Evolutionary conservation across 305 asterid genomes (phyloP).

Genomic region (Fraxinus xanthoxyloides): DNA sequence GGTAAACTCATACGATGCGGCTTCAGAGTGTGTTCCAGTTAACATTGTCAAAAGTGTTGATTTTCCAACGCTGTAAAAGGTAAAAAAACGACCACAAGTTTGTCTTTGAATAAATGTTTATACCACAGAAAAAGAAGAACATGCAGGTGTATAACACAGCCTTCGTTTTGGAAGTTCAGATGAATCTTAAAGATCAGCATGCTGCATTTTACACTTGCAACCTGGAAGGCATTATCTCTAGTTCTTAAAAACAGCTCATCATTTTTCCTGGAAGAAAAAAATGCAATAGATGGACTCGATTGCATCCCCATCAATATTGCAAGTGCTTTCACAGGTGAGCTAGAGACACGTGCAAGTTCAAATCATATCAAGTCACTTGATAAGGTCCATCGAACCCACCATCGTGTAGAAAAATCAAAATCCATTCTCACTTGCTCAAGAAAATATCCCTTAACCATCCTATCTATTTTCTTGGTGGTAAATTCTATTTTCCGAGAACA

Average conservation of each 20-base stretch:
- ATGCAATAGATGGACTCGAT: neutral
- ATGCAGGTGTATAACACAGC: neutral
- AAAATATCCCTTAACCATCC: neutral
- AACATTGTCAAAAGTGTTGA: slow-evolving; percentile 89
- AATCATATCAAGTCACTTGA: neutral
- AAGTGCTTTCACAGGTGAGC: neutral
- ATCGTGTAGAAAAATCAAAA: neutral
- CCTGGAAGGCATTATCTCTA: neutral
- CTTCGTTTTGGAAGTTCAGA: neutral
- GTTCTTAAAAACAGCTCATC: neutral
- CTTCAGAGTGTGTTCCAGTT: slow-evolving; percentile 99
- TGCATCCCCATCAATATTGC: neutral
- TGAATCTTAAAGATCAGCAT: neutral
- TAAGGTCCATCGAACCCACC: neutral
- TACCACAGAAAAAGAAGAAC: neutral
- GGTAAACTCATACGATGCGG: slow-evolving; percentile 96
- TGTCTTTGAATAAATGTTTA: neutral
- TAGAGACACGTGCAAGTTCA: neutral
- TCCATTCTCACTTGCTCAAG: neutral
- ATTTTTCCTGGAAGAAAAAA: neutral
- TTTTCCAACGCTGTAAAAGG: slow-evolving; percentile 69
- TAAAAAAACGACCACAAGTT: neutral
- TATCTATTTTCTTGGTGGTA: neutral
- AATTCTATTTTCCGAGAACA: neutral
- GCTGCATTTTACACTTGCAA: neutral